Evolutionary conservation across 306 rosid species (phyloP).

Genomic region (Dalbergia cochinchinensis): DNA sequence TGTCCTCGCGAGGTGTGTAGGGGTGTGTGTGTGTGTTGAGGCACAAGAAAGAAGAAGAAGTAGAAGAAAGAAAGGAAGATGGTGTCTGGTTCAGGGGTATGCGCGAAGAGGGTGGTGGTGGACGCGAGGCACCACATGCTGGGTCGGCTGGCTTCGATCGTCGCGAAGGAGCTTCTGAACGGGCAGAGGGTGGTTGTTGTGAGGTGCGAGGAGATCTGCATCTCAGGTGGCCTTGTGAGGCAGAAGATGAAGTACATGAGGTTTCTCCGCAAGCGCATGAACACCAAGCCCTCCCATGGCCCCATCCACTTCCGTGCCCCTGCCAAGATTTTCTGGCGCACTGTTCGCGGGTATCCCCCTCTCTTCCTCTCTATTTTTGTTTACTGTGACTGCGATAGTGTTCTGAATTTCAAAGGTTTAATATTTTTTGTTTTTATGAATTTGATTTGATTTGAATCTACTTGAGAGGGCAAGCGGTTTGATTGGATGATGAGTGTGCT

Average conservation of each 20-base stretch:
- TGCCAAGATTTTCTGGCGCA: constrained; percentile 82
- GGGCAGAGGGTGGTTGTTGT: constrained; percentile 77
- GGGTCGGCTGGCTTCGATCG: constrained; percentile 68
- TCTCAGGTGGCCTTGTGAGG: constrained; percentile 73
- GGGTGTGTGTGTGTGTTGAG: not conserved
- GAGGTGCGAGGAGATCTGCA: constrained; percentile 76
- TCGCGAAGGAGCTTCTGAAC: constrained; percentile 78
- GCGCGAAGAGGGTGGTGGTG: constrained; percentile 79
- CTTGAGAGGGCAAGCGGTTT: too few relatives aligned
- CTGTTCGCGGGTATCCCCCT: constrained; percentile 71
- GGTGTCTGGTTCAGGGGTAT: constrained; percentile 80
- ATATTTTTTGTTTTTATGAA: not conserved
- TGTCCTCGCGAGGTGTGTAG: not conserved
- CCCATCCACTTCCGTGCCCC: constrained; percentile 86
- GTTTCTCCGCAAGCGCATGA: constrained; percentile 82
- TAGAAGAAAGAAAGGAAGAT: constrained; percentile 32
- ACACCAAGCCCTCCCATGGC: constrained; percentile 83
- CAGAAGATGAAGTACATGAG: constrained; percentile 88
- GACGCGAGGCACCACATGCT: constrained; percentile 88
- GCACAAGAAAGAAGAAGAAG: not conserved
- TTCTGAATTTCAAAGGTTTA: not conserved
- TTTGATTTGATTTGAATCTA: too few relatives aligned
- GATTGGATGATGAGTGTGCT: too few relatives aligned
- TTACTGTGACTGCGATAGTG: not conserved
- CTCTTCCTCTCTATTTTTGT: not conserved